A percentile compares a stretch with the other conserved stretches of the same genome.
phyloP scores from a whole-genome alignment of 2,329 filamentous ascomycete species.

The Calonectria pseudoturangicola region DNA sequence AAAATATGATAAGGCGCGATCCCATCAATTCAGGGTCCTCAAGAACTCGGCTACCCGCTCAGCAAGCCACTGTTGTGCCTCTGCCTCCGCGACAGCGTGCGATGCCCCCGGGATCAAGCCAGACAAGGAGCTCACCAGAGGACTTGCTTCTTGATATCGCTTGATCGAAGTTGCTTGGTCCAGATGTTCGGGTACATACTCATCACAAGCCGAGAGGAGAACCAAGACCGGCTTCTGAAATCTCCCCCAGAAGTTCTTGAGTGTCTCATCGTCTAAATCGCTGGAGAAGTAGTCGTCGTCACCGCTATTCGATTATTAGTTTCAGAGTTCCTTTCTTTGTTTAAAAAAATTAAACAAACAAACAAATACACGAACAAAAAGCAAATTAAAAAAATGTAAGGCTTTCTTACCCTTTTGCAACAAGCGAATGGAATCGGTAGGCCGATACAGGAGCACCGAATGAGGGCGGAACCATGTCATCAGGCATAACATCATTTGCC shows the following conservation, averaged over 20 bases:
- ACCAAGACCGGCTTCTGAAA: conserved; percentile 78
- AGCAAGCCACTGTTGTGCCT: conserved; percentile 70
- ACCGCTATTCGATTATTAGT: conserved; percentile 65
- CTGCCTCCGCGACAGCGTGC: conserved; percentile 69
- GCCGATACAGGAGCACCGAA: conserved; percentile 70
- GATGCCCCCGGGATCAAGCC: conserved; percentile 71
- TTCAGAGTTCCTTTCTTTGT: too few relatives aligned
- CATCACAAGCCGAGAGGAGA: conserved; percentile 79
- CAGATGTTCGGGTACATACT: conserved; percentile 75
- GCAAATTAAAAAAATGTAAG: too few relatives aligned
- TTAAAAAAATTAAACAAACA: too few relatives aligned
- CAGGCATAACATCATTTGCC: conserved; percentile 72
- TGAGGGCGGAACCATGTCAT: conserved; percentile 63
- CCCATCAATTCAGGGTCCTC: conserved; percentile 46
- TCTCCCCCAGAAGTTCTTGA: conserved; percentile 79
- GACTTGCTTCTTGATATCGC: conserved; percentile 71
- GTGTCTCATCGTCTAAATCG: conserved; percentile 76
- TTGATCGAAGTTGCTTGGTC: conserved; percentile 75
- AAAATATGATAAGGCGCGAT: conserved; percentile 4
- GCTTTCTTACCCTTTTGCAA: conserved; percentile 67
- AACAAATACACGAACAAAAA: too few relatives aligned
- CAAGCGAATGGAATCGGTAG: conserved; percentile 71
- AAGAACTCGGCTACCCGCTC: conserved; percentile 69
- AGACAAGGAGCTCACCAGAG: conserved; percentile 69
- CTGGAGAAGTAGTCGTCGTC: conserved; percentile 94